Evolutionary conservation across 257 asterid genomes (phyloP), one percentile per base, ranked within the genome.

Genomic region (Solanum rostratum): DNA sequence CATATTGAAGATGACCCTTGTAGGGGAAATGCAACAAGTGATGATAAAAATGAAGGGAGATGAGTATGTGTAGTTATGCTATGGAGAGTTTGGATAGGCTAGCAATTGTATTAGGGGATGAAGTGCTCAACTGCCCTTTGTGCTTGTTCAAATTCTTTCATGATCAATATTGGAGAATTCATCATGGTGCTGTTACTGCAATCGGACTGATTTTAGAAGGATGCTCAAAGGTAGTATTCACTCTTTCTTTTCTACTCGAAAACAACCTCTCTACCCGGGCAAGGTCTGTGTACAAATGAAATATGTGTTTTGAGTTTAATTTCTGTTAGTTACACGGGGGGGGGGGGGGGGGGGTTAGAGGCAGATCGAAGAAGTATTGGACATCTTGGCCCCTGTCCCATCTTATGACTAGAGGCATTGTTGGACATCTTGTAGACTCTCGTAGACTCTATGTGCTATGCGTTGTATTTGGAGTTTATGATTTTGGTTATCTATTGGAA

Each of bases 221-320:
- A 18, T 66, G 85, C 69, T 69, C 85, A 33, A 83, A 83, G 82
- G 85, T 66, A 68, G 14, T 65, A 20, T 57, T 57, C 63, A 57
- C 63, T 20, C 63, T 57, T 57, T 57, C 63, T 39, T 33, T 33
- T 33, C 39, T 33, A 12, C 53, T 49, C 53, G 53, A 1, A 49
- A 11, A 49, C 53, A 49, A 5, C 53, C 53, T 49, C 53, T 49
- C 53, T 49, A 49, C 16, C 53, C 11, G 53, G 18, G 53, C 13
- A 49, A 49, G 53, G 53, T 49, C 13, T 46, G 52, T 13, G 52
- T 46, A 10, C 14, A 46, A 11, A 9, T 3, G 10, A 46, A 33
- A n/a, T n/a, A n/a, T n/a, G n/a, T n/a, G n/a, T n/a, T n/a, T 33
- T 33, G 62, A 55, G 62, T 55, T 55, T 55, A 24, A 55, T 55